Evolutionary conservation across 139 green algal genomes (phyloP), one percentile per base, ranked within the genome.

Genomic region (Edaphochlamys debaryana): DNA sequence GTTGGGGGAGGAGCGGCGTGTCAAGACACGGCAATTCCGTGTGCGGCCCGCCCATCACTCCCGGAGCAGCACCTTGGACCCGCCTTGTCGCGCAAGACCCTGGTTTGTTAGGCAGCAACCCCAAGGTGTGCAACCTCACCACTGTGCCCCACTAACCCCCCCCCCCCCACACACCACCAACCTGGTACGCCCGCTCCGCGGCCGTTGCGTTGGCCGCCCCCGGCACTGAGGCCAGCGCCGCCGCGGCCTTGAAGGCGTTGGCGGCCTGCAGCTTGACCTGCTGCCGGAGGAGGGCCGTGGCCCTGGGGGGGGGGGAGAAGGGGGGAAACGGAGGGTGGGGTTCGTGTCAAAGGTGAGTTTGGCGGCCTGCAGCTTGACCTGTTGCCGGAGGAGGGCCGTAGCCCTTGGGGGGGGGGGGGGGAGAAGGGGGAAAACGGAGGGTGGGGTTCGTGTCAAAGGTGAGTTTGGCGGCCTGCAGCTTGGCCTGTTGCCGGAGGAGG

Each of bases 401-500:
- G 83, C 2, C 82, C 82, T 42, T 66, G 1, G 38, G 30, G 30
- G 4, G n/a, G 25, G n/a, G 42, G 36, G 56, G 60, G 13, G n/a
- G 17, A 37, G 68, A 5, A 29, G 67, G 58, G 64, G 70, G 58
- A n/a, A n/a, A n/a, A n/a, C n/a, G n/a, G n/a, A n/a, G n/a, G 20
- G 50, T 17, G 50, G 23, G 50, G 13, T 63, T 36, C 8, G 52
- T 4, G 19, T 15, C 38, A 7, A 27, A 15, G 29, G 37, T 29
- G 11, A 20, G 29, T 29, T 79, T 80, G 48, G 73, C 87, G 56
- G 86, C 87, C 58, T 85, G 63, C 58, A 92, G 79, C 72, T 83
- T 79, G 36, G 95, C 94, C 88, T 95, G 82, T 42, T 87, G 82
- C 1, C 94, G 87, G 58, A 95, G 82, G 81, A 95, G 86, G 64